Evolutionary conservation across 2,329 filamentous ascomycete genomes (phyloP).

Genomic region (Trichoderma harzianum): DNA sequence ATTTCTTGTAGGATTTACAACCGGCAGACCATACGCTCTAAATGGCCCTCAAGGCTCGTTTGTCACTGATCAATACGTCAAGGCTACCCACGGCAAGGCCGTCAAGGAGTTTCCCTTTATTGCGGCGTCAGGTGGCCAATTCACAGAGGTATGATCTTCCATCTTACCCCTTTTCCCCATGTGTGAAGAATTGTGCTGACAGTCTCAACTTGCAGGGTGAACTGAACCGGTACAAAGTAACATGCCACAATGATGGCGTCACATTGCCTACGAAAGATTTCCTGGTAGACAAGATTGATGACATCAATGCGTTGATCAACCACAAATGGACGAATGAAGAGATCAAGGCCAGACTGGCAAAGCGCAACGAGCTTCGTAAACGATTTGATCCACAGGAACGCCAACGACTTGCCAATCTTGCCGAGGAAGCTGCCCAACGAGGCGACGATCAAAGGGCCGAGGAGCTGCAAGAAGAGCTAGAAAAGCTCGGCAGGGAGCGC

Average conservation of each 20-base stretch:
- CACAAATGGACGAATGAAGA: constrained; percentile 81
- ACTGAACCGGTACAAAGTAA: constrained; percentile 75
- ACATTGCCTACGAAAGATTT: constrained; percentile 69
- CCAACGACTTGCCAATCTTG: constrained; percentile 60
- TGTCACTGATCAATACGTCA: constrained; percentile 80
- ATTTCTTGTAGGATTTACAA: constrained; percentile 61
- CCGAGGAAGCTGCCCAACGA: constrained; percentile 62
- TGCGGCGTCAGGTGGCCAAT: constrained; percentile 77
- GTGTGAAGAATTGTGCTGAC: constrained; percentile 24
- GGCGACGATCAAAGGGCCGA: constrained; percentile 58
- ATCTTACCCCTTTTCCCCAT: background rate
- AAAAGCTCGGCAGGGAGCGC: constrained; percentile 63
- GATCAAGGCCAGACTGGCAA: constrained; percentile 73
- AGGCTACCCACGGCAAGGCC: constrained; percentile 77
- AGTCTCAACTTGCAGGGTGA: constrained; percentile 54
- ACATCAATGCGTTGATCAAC: constrained; percentile 75
- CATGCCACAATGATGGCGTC: constrained; percentile 68
- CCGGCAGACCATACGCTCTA: constrained; percentile 80
- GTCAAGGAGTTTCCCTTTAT: constrained; percentile 87
- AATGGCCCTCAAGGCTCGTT: constrained; percentile 73
- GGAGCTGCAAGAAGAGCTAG: constrained; percentile 58
- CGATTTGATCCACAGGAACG: constrained; percentile 67
- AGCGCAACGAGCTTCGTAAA: constrained; percentile 64
- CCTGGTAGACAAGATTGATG: constrained; percentile 68
- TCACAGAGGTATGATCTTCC: constrained; percentile 66